A percentile compares a stretch with the other conserved stretches of the same genome.
These are phyloP conservation scores for Lentinula detonsa DNA, from an alignment of 768 basidiomycete genomes.

Conservation along the genomic window DNA sequence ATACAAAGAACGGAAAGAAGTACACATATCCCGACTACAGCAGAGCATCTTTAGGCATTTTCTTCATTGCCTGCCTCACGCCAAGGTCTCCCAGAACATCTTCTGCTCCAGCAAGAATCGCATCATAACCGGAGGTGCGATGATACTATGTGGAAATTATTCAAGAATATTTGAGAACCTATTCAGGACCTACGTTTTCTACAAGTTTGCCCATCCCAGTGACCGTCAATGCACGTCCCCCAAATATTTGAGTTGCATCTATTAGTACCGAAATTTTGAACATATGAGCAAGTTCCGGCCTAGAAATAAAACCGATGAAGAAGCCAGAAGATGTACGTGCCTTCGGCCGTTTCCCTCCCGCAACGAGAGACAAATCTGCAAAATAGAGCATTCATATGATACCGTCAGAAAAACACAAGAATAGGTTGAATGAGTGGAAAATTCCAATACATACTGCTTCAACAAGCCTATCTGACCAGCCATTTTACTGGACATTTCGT, in stretches of 20 bases:
- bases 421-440: not conserved
- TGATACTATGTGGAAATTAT: constrained; percentile 49
- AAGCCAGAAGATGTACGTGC: constrained; percentile 18
- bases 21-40: constrained; percentile 16
- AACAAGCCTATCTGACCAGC: constrained; percentile 87
- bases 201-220: constrained; percentile 84
- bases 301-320: constrained; percentile 19
- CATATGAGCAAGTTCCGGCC: constrained; percentile 23
- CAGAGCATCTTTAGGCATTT: constrained; percentile 38
- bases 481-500: constrained; percentile 76
- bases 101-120: constrained; percentile 77
- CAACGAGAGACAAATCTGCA: constrained; percentile 61
- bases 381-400: not conserved
- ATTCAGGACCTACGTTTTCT: constrained; percentile 55
- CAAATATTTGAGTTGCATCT: constrained; percentile 84
- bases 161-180: not conserved
- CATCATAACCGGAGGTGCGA: constrained; percentile 78
- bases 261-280: constrained; percentile 10
- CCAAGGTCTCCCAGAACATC: constrained; percentile 52
- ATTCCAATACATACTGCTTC: constrained; percentile 60
- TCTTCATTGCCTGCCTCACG: constrained; percentile 42
- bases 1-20: not conserved
- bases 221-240: constrained; percentile 81
- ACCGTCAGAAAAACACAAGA: not conserved
- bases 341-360: constrained; percentile 69